Evolutionary conservation across 1,284 basidiomycete genomes (phyloP), one percentile per base, ranked within the genome.

Genomic region (Malassezia equina): DNA sequence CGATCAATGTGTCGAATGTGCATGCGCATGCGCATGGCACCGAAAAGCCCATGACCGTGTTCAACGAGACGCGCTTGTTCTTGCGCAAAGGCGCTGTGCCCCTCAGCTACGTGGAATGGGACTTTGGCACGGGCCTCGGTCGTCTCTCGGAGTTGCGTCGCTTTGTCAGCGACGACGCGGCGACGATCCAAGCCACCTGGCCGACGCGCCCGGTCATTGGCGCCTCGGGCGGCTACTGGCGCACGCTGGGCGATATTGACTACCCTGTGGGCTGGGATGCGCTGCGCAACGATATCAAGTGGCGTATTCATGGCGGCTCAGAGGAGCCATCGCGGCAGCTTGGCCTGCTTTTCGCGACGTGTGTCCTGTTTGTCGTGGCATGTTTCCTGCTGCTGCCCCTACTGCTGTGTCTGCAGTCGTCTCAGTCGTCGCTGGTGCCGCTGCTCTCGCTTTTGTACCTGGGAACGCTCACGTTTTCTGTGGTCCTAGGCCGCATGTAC

Each of bases 71-170:
- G 7, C 42, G 42, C 2, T 56, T 72, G 28, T 66, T 69, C 51
- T 46, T 54, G 7, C 44, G 59, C n/a, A 66, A 70, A 46, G 69
- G 69, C 23, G 61, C 69, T 8, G 65, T 67, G 17, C 67, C 69
- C n/a, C 64, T 72, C 33, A 69, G 66, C 59, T 71, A 72, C 51
- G 52, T 71, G 31, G 69, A 72, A 42, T 72, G 69, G 69, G 69
- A 72, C 61, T 69, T 59, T 54, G 61, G 19, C 25, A 60, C 53
- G 33, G 66, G 65, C 9, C 39, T 64, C 9, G 69, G 67, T 19
- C 42, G 55, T 4, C 31, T 54, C 11, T 32, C 40, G 1, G 52
- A 62, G 53, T 59, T 71, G 24, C 55, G 60, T 21, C 55, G 69
- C 19, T 71, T 71, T 47, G 51, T 44, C 5, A 42, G 48, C 3